Evolutionary conservation across 2,329 filamentous ascomycete genomes (phyloP), one percentile per base, ranked within the genome.

Genomic region (Aureobasidium musti): DNA sequence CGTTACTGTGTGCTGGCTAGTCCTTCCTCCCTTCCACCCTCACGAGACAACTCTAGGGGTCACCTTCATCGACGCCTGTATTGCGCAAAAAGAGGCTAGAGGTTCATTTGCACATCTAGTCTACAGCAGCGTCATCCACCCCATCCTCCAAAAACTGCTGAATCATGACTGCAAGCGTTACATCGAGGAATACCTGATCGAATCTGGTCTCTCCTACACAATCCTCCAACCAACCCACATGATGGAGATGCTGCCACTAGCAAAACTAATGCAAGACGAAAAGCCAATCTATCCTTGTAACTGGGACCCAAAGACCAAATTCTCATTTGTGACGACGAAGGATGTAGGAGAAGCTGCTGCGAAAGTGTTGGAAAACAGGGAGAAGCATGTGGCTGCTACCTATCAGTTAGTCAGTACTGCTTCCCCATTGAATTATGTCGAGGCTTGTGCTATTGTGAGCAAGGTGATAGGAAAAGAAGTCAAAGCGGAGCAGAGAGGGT

Each of bases 1-100:
- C 43, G 76, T 75, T 2, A 73, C 71, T 8, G 69, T 72, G 7
- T 70, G 74, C 56, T 75, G 73, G 67, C 73, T 78, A 65, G 70
- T 80, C 35, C 74, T 74, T 0, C 77, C 77, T 8, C 71, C 73
- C 2, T 75, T 78, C 17, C 75, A 79, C 49, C 71, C 73, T 0
- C 72, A 74, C 19, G 76, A 79, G 68, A 71, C 70, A 0, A 68
- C 75, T 52, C 72, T 76, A 10, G 76, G 77, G 8, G 71, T 70
- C 54, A 75, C 75, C 71, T 74, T 80, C 69, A 72, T 80, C 67
- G 76, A 80, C 45, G 75, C 76, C 14, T 76, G 74, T 0, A 56
- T 73, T 1, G 39, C 67, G 11, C 68, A 75, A 60, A 64, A 67
- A n/a, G 41, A 50, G 19, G 49, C 68, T 2, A 63, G 68, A 14